Conservation (phyloP, 495 filamentous ascomycete species). For the Staphylotrichum tortipilum region DNA sequence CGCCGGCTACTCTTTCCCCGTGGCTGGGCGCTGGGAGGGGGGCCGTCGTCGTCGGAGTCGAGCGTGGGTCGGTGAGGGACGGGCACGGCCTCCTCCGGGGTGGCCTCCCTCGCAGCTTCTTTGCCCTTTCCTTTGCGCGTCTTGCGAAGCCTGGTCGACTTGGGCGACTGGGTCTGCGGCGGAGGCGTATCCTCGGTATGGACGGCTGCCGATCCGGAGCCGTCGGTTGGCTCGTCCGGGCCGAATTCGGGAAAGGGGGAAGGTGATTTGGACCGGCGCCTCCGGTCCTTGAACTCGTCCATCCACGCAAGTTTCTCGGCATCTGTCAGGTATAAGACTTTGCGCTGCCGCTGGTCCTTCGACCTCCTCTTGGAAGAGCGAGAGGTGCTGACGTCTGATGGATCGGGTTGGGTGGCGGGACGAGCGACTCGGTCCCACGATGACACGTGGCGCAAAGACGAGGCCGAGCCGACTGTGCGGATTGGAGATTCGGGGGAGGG, state of each 20-base stretch:
- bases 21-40: neutral
- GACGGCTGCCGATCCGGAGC: neutral
- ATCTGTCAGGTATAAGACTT: no score
- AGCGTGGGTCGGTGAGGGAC: neutral
- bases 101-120: neutral
- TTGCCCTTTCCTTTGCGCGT: slow-evolving; percentile 1
- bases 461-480: neutral
- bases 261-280: neutral
- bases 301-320: neutral
- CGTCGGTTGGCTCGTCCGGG: neutral
- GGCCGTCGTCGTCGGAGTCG: neutral
- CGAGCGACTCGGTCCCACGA: no score
- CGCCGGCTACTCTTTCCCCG: neutral
- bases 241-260: neutral
- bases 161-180: neutral
- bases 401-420: neutral
- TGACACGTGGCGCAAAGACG: no score
- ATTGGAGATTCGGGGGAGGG: neutral
- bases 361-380: neutral
- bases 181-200: neutral
- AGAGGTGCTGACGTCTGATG: neutral
- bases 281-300: neutral
- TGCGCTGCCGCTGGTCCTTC: neutral
- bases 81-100: neutral
- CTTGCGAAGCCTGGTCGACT: neutral